Evolutionary conservation across 345 rosid genomes (phyloP).

Genomic region (Eucalyptus marginata): DNA sequence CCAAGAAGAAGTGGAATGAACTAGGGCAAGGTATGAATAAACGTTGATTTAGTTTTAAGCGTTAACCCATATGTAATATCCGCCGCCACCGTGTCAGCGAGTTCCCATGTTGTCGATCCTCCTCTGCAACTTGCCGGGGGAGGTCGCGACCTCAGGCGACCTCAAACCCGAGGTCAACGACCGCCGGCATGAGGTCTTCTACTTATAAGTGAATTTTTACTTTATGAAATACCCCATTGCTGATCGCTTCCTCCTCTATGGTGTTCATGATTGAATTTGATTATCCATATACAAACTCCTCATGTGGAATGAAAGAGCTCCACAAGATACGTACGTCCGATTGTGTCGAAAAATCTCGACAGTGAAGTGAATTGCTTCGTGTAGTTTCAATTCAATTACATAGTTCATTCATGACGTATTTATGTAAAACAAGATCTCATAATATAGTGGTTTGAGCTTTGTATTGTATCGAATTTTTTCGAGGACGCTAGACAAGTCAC

Average conservation of each 20-base stretch:
- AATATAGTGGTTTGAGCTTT: no score
- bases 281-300: background rate
- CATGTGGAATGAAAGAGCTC: background rate
- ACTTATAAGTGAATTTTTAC: background rate
- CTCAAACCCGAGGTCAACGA: background rate
- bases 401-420: no score
- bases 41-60: background rate
- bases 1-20: background rate
- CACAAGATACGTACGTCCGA: background rate
- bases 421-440: no score
- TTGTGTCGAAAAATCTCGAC: background rate
- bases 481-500: background rate
- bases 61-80: background rate
- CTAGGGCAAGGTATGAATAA: background rate
- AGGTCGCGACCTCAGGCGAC: background rate
- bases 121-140: background rate
- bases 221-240: background rate
- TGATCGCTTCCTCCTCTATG: background rate
- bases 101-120: background rate
- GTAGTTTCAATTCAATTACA: no score
- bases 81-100: background rate
- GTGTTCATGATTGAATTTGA: background rate
- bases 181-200: background rate
- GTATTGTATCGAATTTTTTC: no score
- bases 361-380: no score